Conservation (phyloP, 148 eudicot genomes). For the Polygonum aviculare region DNA sequence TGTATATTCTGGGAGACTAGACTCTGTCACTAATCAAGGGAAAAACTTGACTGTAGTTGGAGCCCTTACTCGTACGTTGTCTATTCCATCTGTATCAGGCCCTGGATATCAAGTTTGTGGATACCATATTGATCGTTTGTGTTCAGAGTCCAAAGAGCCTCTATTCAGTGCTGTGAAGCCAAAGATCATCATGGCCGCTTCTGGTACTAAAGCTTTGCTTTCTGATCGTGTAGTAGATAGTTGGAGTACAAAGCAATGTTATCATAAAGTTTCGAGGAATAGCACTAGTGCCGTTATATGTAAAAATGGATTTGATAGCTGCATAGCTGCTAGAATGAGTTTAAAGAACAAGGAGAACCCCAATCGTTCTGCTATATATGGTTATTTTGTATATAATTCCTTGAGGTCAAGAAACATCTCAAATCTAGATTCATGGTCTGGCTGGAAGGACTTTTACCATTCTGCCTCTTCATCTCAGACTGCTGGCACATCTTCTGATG, state of each 20-base stretch:
- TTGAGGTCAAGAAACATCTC: conserved; percentile 32
- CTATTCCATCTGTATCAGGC: conserved; percentile 70
- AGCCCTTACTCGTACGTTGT: conserved; percentile 57
- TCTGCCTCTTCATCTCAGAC: conserved; percentile 37
- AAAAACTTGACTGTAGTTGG: conserved; percentile 47
- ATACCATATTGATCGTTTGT: conserved; percentile 44
- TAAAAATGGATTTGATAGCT: conserved; percentile 25
- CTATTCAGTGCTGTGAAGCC: conserved; percentile 16
- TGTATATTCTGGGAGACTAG: conserved; percentile 43
- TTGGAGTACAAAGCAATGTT: conserved; percentile 24
- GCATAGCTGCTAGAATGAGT: conserved; percentile 43
- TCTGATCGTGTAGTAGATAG: conserved; percentile 29
- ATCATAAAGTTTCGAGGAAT: conserved; percentile 19
- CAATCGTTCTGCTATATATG: conserved; percentile 28
- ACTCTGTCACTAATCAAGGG: conserved; percentile 32
- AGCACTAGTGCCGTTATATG: conserved; percentile 19
- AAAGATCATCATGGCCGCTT: conserved; percentile 33
- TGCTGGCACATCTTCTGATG: conserved; percentile 40
- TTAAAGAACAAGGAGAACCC: conserved; percentile 39
- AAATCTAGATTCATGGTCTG: conserved; percentile 28
- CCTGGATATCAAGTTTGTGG: conserved; percentile 60
- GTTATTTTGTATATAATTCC: conserved; percentile 40
- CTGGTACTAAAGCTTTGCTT: conserved; percentile 30
- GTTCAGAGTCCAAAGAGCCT: conserved; percentile 25
- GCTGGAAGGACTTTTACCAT: conserved; percentile 28